Evolutionary conservation across 305 asterid genomes (phyloP), one percentile per base, ranked within the genome.

Genomic region (Petunia hybrid): DNA sequence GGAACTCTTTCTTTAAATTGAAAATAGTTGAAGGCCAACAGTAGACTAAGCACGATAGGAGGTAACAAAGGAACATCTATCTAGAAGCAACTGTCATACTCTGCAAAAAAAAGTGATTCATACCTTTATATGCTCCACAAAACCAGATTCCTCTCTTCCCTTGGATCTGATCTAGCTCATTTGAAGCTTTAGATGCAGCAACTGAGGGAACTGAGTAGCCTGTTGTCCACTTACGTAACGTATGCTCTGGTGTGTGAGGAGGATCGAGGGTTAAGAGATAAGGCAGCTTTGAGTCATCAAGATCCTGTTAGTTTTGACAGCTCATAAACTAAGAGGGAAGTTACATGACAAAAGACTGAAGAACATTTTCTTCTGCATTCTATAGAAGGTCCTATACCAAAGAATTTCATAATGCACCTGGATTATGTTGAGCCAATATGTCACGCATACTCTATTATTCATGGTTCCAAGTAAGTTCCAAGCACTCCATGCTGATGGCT

Each of bases 101-200:
- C 65, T 22, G 39, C 65, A 22, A 4, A 14, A 43, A 8, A 8
- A 46, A 31, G 22, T 4, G 43, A 8, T 51, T 48, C 59, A 66
- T 41, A 92, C 97, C 98, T 87, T 95, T 97, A 84, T 95, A 93
- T 69, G 94, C 99, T 83, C 97, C 98, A 82, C 92, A 88, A 66
- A 93, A 95, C 99, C 99, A 95, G 83, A 95, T 88, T 85, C 90
- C 83, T 70, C 98, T 87, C 84, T 90, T 91, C 51, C 98, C 98
- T 87, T 95, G 98, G 83, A 93, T 93, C 53, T 87, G 86, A 61
- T 84, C 56, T 36, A 93, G 86, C 88, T 89, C 89, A 65, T 83
- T 55, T 2, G 94, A 90, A 75, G 99, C 98, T 85, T 88, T 95
- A 10, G 93, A 85, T 78, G 97, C 97, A 71, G 95, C 94, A 51